These are phyloP conservation scores for Fraxinus ornus DNA, from an alignment of 305 asterid species.

Conservation along the genomic window DNA sequence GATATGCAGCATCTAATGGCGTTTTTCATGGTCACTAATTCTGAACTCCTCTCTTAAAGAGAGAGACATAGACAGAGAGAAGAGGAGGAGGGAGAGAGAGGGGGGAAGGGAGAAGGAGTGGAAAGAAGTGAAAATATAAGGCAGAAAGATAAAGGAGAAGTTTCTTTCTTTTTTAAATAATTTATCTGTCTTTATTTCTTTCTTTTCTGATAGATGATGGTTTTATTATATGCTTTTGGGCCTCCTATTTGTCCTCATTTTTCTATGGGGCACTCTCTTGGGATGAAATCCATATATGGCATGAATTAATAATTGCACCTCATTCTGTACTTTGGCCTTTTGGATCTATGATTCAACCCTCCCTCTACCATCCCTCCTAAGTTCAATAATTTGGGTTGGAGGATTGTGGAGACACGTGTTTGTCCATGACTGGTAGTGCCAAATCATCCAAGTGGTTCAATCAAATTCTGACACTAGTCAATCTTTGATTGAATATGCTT, in stretches of 20 bases:
- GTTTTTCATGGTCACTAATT: constrained; percentile 49
- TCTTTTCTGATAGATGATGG: constrained; percentile 26
- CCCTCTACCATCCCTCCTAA: constrained; percentile 33
- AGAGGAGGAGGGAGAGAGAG: neutral
- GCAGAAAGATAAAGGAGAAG: constrained; percentile 19
- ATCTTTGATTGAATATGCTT: constrained; percentile 17
- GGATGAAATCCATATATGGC: constrained; percentile 40
- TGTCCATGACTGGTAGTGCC: constrained; percentile 52
- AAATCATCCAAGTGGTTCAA: constrained; percentile 33
- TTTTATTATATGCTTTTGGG: constrained; percentile 40
- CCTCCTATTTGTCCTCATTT: constrained; percentile 2
- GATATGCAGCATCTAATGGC: constrained; percentile 91
- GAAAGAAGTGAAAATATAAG: constrained; percentile 22
- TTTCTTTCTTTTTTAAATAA: constrained; percentile 20
- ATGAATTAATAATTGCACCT: constrained; percentile 51
- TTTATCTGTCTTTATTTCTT: neutral
- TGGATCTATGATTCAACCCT: constrained; percentile 56
- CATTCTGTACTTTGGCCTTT: constrained; percentile 61
- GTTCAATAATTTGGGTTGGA: constrained; percentile 62
- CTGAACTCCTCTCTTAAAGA: constrained; percentile 23
- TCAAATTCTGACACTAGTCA: constrained; percentile 39
- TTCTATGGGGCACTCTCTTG: neutral
- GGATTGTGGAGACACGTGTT: constrained; percentile 57
- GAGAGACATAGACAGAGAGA: constrained; percentile 20
- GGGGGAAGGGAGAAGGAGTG: neutral